Conservation (phyloP, 2,329 filamentous ascomycete genomes). For the Cladobotryum protrusum region DNA sequence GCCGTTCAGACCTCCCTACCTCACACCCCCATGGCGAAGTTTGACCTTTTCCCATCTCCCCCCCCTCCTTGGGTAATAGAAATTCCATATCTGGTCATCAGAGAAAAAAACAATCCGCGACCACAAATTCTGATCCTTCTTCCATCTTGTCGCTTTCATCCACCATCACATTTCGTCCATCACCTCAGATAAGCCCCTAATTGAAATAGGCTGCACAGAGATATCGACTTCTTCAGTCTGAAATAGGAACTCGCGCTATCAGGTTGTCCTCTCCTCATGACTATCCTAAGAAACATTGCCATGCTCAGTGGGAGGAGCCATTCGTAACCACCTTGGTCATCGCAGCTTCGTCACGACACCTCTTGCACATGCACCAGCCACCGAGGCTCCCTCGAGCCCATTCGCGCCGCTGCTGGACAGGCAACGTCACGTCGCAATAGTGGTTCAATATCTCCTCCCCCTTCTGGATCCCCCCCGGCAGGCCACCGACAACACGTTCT, state of each 20-base stretch:
- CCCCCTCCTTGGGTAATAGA: not conserved
- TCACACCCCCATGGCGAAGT: not conserved
- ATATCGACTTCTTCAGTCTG: not conserved
- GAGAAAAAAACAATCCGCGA: not conserved
- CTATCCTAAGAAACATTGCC: not conserved
- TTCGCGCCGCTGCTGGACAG: slow-evolving; percentile 74
- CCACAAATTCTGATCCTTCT: not conserved
- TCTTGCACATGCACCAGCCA: slow-evolving; percentile 77
- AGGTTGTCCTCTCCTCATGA: not conserved
- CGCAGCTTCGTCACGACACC: slow-evolving; percentile 68
- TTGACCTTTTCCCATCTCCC: not conserved
- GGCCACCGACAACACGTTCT: slow-evolving; percentile 46
- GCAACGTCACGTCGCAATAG: slow-evolving; percentile 81
- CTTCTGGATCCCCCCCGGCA: slow-evolving; percentile 57
- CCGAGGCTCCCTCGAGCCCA: slow-evolving; percentile 86
- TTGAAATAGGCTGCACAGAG: not conserved
- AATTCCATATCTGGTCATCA: not conserved
- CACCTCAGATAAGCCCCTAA: not conserved
- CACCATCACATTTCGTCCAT: not conserved
- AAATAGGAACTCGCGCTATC: too few species aligned
- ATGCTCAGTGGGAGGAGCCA: slow-evolving; percentile 2
- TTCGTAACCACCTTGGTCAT: slow-evolving; percentile 4
- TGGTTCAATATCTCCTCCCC: slow-evolving; percentile 88
- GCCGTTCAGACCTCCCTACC: not conserved
- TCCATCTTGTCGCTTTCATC: not conserved